phyloP scores from a whole-genome alignment of 2,329 filamentous ascomycete species.

The Chaetomium strumarium region DNA sequence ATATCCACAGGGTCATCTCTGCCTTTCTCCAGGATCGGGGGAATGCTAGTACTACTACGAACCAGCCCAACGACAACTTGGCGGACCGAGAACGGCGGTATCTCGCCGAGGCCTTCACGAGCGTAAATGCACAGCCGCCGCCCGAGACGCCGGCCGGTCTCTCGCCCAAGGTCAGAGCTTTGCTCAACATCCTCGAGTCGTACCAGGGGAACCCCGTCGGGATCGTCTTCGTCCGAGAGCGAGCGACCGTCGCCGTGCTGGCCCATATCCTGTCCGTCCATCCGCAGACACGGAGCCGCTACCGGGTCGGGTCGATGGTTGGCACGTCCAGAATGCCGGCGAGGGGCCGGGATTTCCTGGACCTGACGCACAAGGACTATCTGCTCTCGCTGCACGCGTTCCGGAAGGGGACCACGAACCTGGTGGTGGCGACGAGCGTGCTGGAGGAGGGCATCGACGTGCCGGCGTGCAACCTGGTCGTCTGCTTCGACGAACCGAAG shows the following conservation, averaged over 20 bases:
- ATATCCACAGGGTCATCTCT: conserved; percentile 47
- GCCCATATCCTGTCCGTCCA: conserved; percentile 50
- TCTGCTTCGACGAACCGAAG: conserved; percentile 48
- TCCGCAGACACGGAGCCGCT: conserved; percentile 40
- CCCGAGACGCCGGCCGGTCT: conserved; percentile 30
- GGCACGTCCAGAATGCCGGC: conserved; percentile 41
- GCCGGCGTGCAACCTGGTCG: conserved; percentile 55
- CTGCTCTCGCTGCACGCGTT: conserved; percentile 44
- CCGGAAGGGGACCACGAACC: conserved; percentile 46
- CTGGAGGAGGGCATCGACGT: conserved; percentile 65
- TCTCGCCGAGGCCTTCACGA: conserved; percentile 41
- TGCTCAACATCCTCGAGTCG: conserved; percentile 48
- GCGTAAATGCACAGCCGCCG: conserved; percentile 24
- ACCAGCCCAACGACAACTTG: conserved; percentile 36
- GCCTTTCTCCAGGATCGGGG: conserved; percentile 26
- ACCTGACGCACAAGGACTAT: conserved; percentile 28
- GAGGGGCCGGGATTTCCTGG: conserved; percentile 36
- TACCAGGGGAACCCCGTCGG: conserved; percentile 43
- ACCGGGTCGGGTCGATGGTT: conserved; percentile 49
- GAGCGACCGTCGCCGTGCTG: conserved; percentile 56
- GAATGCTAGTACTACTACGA: conserved; percentile 5
- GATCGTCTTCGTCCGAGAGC: conserved; percentile 63
- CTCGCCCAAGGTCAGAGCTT: conserved; percentile 51
- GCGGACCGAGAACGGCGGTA: conserved; percentile 50
- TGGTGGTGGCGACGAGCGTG: conserved; percentile 58